Evolutionary conservation across 441 rosid species (phyloP), one percentile per base, ranked within the genome.

Genomic region (Pelargonium fulgidum): DNA sequence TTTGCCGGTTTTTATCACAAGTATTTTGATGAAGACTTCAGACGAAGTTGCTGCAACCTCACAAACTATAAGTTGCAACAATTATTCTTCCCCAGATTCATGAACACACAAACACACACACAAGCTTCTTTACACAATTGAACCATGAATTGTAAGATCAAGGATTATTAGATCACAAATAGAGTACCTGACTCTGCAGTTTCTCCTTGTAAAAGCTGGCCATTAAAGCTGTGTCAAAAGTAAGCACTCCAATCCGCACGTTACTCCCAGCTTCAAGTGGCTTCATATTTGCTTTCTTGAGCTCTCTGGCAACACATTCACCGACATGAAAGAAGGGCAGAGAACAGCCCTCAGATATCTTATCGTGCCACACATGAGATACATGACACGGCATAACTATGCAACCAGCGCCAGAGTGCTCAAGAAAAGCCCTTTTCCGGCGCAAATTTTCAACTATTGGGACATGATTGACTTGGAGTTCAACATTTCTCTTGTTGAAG

Each of bases 321-420:
- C 83, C 91, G 70, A 87, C 71, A 26, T 89, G 90, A 72, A 89
- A 85, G 72, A 87, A 67, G 41, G 86, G 86, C 77, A 82, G 81
- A 19, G 87, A 81, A 67, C 91, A 84, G 8, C 81, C 97, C 66
- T 75, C 70, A 48, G 81, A 79, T 64, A 89, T 81, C 70, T 87
- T 85, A 10, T 84, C 83, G 50, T 89, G 77, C 96, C 96, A 91
- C 39, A 77, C 74, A 77, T 91, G 92, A 4, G 84, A 85, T 69
- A 88, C 64, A 76, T 87, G 87, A 72, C 97, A 91, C 2, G 97
- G 97, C 85, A 86, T 76, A 10, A 85, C 84, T 36, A 89, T 81
- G 76, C 93, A 76, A 0, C 78, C 79, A 70, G 85, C 96, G 72
- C 97, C 97, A n/a, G 89, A 79, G 62, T 74, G 81, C 79, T 89